Percentiles rank a stretch among this genome's conserved stretches.
These are phyloP conservation scores for Selaginella moellendorffii DNA, from an alignment of 75 land plant species.

Conservation along the genomic window DNA sequence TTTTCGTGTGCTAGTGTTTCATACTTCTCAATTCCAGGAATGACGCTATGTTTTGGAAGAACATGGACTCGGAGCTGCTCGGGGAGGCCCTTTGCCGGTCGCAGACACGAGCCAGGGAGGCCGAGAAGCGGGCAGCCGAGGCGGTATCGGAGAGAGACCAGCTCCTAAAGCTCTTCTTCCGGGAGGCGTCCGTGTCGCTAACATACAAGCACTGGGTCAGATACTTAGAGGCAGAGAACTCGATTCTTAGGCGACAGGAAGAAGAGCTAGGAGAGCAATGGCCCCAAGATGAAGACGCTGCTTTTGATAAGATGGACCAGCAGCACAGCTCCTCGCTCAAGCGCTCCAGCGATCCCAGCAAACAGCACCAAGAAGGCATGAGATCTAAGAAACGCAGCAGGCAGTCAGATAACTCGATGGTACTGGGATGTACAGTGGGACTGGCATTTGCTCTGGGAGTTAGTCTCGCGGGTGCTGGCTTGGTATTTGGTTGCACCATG, in stretches of 20 bases:
- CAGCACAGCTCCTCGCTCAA: background rate
- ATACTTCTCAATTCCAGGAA: background rate
- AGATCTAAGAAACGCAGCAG: no score
- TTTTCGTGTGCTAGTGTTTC: background rate
- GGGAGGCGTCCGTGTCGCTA: background rate
- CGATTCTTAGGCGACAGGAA: background rate
- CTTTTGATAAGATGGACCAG: background rate
- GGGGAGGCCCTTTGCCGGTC: slow-evolving; percentile 3
- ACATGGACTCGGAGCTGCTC: background rate
- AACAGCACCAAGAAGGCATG: no score
- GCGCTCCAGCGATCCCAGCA: no score
- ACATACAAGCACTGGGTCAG: slow-evolving; percentile 3
- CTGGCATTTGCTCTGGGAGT: slow-evolving; percentile 5
- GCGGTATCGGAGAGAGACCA: background rate
- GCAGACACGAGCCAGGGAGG: background rate
- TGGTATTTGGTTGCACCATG: slow-evolving; percentile 2
- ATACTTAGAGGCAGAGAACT: background rate
- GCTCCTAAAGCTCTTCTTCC: background rate
- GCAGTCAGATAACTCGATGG: no score
- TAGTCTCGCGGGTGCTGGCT: slow-evolving; percentile 3
- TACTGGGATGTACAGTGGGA: slow-evolving; percentile 3
- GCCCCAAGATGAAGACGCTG: no score
- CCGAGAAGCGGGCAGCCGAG: slow-evolving; percentile 1
- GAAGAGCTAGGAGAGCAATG: background rate
- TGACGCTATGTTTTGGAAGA: background rate